Evolutionary conservation across 2,329 filamentous ascomycete genomes (phyloP).

Genomic region (Aspergillus amoenus): DNA sequence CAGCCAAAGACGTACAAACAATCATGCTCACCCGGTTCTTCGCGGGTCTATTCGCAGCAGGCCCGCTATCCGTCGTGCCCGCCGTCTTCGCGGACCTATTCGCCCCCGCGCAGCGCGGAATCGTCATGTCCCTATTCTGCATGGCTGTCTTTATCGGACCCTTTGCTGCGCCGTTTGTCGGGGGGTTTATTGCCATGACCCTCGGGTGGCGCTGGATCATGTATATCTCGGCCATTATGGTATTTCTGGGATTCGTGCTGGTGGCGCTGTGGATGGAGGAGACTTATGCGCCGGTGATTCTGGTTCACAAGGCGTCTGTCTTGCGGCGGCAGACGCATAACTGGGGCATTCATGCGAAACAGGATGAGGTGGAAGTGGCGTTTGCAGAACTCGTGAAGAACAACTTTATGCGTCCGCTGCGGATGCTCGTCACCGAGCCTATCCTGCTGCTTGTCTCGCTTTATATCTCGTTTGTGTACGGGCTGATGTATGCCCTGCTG

Average conservation of each 20-base stretch:
- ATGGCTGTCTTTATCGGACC: slow-evolving; percentile 53
- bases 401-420: slow-evolving; percentile 48
- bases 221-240: slow-evolving; percentile 56
- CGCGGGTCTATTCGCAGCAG: slow-evolving; percentile 46
- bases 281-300: slow-evolving; percentile 50
- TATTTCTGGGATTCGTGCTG: slow-evolving; percentile 45
- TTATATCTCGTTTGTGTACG: slow-evolving; percentile 36
- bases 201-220: slow-evolving; percentile 56
- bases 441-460: slow-evolving; percentile 36
- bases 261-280: slow-evolving; percentile 50
- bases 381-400: slow-evolving; percentile 48
- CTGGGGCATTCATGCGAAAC: slow-evolving; percentile 60
- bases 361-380: slow-evolving; percentile 55
- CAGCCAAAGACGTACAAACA: slow-evolving; percentile 41
- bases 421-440: slow-evolving; percentile 42
- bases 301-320: slow-evolving; percentile 44
- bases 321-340: slow-evolving; percentile 56
- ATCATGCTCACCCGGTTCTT: slow-evolving; percentile 50
- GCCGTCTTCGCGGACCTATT: slow-evolving; percentile 53
- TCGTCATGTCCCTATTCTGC: slow-evolving; percentile 50
- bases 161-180: slow-evolving; percentile 51
- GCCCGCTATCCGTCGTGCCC: slow-evolving; percentile 45
- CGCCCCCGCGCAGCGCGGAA: slow-evolving; percentile 44
- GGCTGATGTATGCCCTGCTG: slow-evolving; percentile 33
- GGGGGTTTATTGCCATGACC: slow-evolving; percentile 52